phyloP scores from a whole-genome alignment of 2,329 filamentous ascomycete genomes.

The Colletotrichum incanum region DNA sequence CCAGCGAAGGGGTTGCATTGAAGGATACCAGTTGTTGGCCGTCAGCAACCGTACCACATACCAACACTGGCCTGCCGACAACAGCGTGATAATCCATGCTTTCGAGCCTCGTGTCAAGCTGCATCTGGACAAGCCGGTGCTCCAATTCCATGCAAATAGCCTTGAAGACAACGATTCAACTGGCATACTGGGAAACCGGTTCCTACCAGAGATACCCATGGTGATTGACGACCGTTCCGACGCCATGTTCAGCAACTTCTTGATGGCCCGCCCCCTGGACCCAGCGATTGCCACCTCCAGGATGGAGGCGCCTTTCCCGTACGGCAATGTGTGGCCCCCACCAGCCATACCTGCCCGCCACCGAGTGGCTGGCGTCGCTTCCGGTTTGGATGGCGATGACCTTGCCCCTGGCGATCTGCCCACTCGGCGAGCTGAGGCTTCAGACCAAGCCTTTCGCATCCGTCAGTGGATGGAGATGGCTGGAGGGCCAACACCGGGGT shows the following conservation, averaged over 20 bases:
- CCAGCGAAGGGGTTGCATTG: conserved; percentile 80
- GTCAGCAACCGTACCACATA: conserved; percentile 69
- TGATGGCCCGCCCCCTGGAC: conserved; percentile 71
- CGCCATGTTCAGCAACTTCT: conserved; percentile 76
- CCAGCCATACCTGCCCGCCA: conserved; percentile 75
- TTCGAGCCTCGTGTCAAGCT: conserved; percentile 81
- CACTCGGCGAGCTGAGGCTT: conserved; percentile 70
- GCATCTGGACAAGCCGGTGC: conserved; percentile 81
- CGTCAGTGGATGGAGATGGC: conserved; percentile 82
- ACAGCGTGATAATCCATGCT: conserved; percentile 77
- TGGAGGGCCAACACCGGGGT: conserved; percentile 49
- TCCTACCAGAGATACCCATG: conserved; percentile 69
- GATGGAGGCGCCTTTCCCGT: conserved; percentile 55
- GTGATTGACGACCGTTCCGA: conserved; percentile 61
- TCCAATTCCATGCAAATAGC: conserved; percentile 65
- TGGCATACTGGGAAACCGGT: conserved; percentile 53
- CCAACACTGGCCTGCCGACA: conserved; percentile 76
- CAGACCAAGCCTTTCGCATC: conserved; percentile 80
- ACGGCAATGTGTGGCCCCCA: conserved; percentile 82
- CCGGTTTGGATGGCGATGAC: conserved; percentile 46
- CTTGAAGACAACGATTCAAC: conserved; percentile 3
- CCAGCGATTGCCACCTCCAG: conserved; percentile 54
- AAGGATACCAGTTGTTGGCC: conserved; percentile 83
- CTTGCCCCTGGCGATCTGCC: conserved; percentile 59
- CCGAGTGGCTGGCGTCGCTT: conserved; percentile 61